Evolutionary conservation across 73 alveolate genomes (phyloP), one percentile per base, ranked within the genome.

Genomic region (Durusdinium trenchii): DNA sequence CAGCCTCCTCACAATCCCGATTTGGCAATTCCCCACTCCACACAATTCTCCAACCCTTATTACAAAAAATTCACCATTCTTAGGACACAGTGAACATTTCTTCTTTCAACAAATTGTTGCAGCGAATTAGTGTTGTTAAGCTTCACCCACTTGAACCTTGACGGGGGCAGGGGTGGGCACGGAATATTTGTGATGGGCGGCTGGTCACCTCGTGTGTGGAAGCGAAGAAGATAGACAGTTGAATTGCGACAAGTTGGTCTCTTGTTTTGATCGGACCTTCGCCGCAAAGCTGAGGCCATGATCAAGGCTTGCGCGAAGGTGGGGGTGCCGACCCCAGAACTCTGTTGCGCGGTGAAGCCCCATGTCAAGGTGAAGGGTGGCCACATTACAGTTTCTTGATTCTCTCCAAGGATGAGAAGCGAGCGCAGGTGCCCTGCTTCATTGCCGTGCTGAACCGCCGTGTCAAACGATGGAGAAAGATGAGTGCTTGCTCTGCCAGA

Each of bases 261-360:
- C n/a, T n/a, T n/a, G n/a, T n/a, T n/a, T n/a, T n/a, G n/a, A n/a
- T n/a, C n/a, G n/a, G n/a, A n/a, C n/a, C n/a, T n/a, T n/a, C n/a
- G 7, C 78, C 78, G 14, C 40, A 10, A 40, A 14, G 32, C 67
- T 43, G 7, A 89, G 96, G 96, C 96, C 36, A 89, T 89, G 96
- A 89, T 89, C 96, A 89, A 89, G 43, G 96, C 96, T 16, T 89
- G 96, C 76, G 96, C 86, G 38, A 89, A 89, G 36, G 96, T 86
- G 5, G 67, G 85, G 62, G 96, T 69, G 64, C 12, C 48, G 47
- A 14, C 64, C 95, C 40, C 85, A 73, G 85, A 23, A 28, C 85
- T 6, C 20, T 12, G 87, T 23, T 4, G 42, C 61, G 16, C 26
- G 26, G 9, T 0, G 52, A n/a, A n/a, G n/a, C n/a, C n/a, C n/a